A percentile compares a stretch with the other conserved stretches of the same genome.
phyloP scores from a whole-genome alignment of 225 moss, liverwort and hornwort species.

The Takakia lepidozioides region DNA sequence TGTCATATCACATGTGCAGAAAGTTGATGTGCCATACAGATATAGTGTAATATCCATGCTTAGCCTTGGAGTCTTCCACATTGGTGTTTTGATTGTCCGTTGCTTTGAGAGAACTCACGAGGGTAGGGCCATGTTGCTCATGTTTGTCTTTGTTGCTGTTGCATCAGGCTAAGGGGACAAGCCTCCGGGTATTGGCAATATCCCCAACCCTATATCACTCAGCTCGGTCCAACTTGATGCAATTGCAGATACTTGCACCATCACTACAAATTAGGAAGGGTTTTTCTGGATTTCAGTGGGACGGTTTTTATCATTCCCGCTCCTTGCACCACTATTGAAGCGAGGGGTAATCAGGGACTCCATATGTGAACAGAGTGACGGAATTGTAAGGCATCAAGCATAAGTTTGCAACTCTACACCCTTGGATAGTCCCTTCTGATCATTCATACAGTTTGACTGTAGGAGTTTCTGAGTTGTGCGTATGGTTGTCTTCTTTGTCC shows the following conservation, averaged over 20 bases:
- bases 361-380: too few relatives aligned
- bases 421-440: too few relatives aligned
- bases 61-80: neutral
- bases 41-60: neutral
- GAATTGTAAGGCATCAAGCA: too few relatives aligned
- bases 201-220: too few relatives aligned
- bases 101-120: too few relatives aligned
- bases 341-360: too few relatives aligned
- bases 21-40: slow-evolving; percentile 5
- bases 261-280: slow-evolving; percentile 25
- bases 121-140: slow-evolving; percentile 10
- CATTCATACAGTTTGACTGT: too few relatives aligned
- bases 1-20: slow-evolving; percentile 7
- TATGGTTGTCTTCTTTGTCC: too few relatives aligned
- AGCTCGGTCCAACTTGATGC: slow-evolving; percentile 21
- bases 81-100: neutral
- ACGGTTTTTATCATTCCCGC: slow-evolving; percentile 39
- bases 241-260: slow-evolving; percentile 14
- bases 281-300: slow-evolving; percentile 39
- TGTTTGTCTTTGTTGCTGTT: slow-evolving; percentile 7
- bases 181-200: slow-evolving; percentile 38
- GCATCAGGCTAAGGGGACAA: slow-evolving; percentile 20
- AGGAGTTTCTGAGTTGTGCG: too few relatives aligned
- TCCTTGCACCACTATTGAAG: slow-evolving; percentile 31
- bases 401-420: too few relatives aligned